phyloP scores from a whole-genome alignment of 768 basidiomycete genomes.

The Stropharia rugosoannulata region DNA sequence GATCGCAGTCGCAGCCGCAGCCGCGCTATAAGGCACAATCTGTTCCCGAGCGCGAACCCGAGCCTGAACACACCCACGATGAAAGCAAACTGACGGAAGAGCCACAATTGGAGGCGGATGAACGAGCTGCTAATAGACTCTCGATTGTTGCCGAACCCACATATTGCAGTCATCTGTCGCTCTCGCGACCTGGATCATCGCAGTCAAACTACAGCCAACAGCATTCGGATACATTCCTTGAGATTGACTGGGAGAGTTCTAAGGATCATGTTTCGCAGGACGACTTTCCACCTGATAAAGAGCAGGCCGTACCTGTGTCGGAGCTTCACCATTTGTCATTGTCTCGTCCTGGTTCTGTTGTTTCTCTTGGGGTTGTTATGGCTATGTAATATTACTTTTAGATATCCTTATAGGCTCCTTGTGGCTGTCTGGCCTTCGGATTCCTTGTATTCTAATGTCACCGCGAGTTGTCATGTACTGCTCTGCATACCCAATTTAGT shows the following conservation, averaged over 20 bases:
- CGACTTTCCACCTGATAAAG: slow-evolving; percentile 22
- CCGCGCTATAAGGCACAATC: not conserved
- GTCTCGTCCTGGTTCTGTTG: slow-evolving; percentile 50
- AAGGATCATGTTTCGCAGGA: slow-evolving; percentile 12
- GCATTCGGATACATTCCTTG: slow-evolving; percentile 8
- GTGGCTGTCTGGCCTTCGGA: not conserved
- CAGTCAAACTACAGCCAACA: slow-evolving; percentile 35
- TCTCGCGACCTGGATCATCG: slow-evolving; percentile 50
- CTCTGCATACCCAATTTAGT: slow-evolving; percentile 1
- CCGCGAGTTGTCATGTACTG: not conserved
- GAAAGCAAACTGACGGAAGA: no score
- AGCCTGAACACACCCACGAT: not conserved
- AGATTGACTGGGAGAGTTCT: slow-evolving; percentile 17
- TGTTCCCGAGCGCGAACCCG: not conserved
- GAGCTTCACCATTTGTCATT: slow-evolving; percentile 35
- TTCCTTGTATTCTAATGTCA: not conserved
- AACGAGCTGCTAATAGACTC: slow-evolving; percentile 3
- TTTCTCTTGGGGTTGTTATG: slow-evolving; percentile 48
- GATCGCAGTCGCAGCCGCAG: not conserved
- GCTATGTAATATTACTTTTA: slow-evolving; percentile 28
- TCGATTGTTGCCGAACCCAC: slow-evolving; percentile 4
- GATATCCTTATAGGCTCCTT: slow-evolving; percentile 5
- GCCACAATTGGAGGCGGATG: not conserved
- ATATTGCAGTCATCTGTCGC: slow-evolving; percentile 27
- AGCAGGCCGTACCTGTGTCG: slow-evolving; percentile 20